Evolutionary conservation across 1,284 basidiomycete genomes (phyloP), one percentile per base, ranked within the genome.

Genomic region (Sporisorium sorghi): DNA sequence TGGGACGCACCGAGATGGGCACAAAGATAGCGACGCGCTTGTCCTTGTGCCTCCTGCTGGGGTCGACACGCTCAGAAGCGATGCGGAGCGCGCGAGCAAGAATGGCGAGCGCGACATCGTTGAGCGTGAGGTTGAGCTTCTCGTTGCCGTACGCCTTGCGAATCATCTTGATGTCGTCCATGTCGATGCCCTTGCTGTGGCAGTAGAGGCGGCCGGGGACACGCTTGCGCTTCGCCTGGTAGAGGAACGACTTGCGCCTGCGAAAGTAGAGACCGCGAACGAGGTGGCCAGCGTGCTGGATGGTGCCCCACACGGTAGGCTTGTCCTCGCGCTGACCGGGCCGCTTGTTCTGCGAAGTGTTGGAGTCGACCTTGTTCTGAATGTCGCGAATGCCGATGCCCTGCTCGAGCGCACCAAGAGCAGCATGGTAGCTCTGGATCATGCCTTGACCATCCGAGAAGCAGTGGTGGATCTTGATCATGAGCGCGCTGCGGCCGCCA

Each of bases 381-480:
- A 82, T 76, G 21, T 81, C 78, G 42, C 73, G 75, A 44, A 82
- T 79, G 40, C 69, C 70, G 47, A 70, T 54, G 39, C 71, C 80
- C 26, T 68, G 66, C 48, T 71, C 67, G 39, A 84, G 64, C 2
- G 83, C 80, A 47, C 71, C 78, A 15, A 84, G 70, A 23, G 82
- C 83, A 6, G 81, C 76, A 56, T 83, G 81, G 56, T 84, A 84
- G 51, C 76, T 78, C 68, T 82, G 81, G 42, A 84, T 84, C 82
- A 84, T 83, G 17, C 83, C 82, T 46, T 84, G 83, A 2, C 83
- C 83, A 24, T 84, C 83, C 6, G 81, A 82, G 46, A 84, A 77
- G 53, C 75, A 72, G 65, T 84, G 83, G 60, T 84, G 83, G 39
- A 84, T 82, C 68, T 84, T 84, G 82, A 84, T 83, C 80, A 84